Conservation (phyloP, 1,139 yeast species). For the Debaryomyces udenii region DNA sequence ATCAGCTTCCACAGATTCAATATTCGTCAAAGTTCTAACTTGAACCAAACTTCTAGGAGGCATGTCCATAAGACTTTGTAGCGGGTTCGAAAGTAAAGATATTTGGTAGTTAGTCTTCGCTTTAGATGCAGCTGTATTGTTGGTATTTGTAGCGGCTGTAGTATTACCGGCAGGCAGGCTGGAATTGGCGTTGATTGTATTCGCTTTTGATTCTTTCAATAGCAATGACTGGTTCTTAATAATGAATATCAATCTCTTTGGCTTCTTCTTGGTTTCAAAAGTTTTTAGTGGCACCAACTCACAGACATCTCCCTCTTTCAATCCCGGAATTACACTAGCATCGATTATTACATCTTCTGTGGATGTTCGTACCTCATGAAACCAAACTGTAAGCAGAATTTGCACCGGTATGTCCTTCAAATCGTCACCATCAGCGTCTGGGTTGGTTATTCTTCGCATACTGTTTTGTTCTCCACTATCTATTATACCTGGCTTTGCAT, state of each 20-base stretch:
- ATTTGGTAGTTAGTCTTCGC: slow-evolving; percentile 35
- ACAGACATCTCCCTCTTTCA: slow-evolving; percentile 70
- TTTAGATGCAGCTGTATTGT: slow-evolving; percentile 11
- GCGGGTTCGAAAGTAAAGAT: slow-evolving; percentile 64
- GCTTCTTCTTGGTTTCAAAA: slow-evolving; percentile 19
- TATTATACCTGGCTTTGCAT: neutral
- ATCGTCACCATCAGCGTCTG: slow-evolving; percentile 12
- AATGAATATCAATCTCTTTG: slow-evolving; percentile 26
- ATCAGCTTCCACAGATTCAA: slow-evolving; percentile 65
- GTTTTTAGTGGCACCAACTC: slow-evolving; percentile 52
- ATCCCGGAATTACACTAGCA: slow-evolving; percentile 55
- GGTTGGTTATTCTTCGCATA: slow-evolving; percentile 5
- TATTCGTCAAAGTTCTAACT: slow-evolving; percentile 42
- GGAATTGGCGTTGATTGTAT: neutral
- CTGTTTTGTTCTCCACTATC: slow-evolving; percentile 1
- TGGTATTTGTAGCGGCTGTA: slow-evolving; percentile 3
- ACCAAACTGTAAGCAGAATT: slow-evolving; percentile 60
- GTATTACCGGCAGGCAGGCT: neutral
- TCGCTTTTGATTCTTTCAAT: slow-evolving; percentile 2
- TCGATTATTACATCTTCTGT: slow-evolving; percentile 66
- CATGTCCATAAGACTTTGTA: slow-evolving; percentile 64
- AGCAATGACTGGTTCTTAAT: slow-evolving; percentile 19
- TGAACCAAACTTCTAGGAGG: slow-evolving; percentile 68
- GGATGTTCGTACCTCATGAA: slow-evolving; percentile 70
- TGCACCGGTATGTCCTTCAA: slow-evolving; percentile 26